These are phyloP conservation scores for Lenzites betulinus DNA, from an alignment of 768 basidiomycete species.

Conservation along the genomic window DNA sequence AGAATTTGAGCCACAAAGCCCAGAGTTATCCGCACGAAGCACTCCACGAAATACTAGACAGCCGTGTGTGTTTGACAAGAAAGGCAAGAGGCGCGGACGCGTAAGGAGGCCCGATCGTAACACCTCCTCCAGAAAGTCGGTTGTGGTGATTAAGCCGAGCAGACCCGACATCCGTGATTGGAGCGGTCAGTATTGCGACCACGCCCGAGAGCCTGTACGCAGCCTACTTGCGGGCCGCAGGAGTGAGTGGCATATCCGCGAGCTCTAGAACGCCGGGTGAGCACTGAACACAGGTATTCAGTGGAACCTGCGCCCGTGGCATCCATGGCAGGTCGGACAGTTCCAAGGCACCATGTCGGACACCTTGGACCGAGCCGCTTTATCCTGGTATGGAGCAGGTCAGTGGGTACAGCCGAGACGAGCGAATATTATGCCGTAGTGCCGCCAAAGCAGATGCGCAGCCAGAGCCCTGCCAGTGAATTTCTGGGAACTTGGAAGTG, in stretches of 20 bases:
- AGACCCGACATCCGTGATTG: not conserved
- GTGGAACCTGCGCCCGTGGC: too few species aligned
- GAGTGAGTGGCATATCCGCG: not conserved
- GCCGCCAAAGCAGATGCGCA: too few species aligned
- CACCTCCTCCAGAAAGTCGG: not conserved
- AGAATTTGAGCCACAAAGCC: not conserved
- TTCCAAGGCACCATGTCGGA: too few species aligned
- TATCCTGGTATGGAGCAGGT: too few species aligned
- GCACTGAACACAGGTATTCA: not conserved
- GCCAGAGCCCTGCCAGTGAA: too few species aligned
- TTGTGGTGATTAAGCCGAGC: not conserved
- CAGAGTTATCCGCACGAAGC: not conserved
- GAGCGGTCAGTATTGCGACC: not conserved
- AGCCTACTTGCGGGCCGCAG: not conserved
- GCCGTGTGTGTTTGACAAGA: not conserved
- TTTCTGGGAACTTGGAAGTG: too few species aligned
- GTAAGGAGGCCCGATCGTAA: not conserved
- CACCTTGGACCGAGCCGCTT: too few species aligned
- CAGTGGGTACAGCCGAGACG: too few species aligned
- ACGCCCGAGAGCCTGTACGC: not conserved
- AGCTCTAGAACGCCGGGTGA: not conserved
- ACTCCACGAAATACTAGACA: not conserved
- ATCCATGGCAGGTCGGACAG: too few species aligned
- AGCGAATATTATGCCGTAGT: too few species aligned
- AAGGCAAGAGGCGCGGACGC: not conserved